Percentiles rank a stretch among this genome's conserved stretches.
Evolutionary conservation across 306 rosid genomes (phyloP).

Genomic region (Nissolia schottii): DNA sequence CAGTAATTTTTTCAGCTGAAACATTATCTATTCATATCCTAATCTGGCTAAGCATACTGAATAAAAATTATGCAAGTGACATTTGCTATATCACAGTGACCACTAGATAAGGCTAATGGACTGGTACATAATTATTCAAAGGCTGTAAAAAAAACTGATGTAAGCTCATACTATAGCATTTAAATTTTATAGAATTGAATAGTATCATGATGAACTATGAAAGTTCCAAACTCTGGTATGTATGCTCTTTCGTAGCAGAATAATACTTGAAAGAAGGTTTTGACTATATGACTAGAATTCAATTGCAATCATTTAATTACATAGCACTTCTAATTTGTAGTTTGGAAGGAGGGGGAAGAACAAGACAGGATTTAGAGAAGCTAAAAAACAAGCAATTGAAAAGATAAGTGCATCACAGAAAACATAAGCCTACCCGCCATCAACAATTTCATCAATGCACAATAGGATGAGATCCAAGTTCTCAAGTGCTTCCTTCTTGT

Average conservation of each 20-base stretch:
- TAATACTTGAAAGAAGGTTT: background rate
- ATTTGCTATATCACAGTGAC: background rate
- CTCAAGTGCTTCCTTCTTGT: constrained; percentile 94
- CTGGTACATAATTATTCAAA: background rate
- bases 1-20: background rate
- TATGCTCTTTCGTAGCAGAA: background rate
- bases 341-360: background rate
- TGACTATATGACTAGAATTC: too few species aligned
- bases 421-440: constrained; percentile 70
- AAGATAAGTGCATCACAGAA: background rate
- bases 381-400: background rate
- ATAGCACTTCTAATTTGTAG: background rate
- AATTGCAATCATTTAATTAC: constrained; percentile 9
- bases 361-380: background rate
- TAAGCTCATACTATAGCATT: background rate
- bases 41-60: too few species aligned
- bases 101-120: background rate
- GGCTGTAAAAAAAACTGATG: background rate
- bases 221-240: constrained; percentile 15
- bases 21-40: background rate
- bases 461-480: constrained; percentile 91
- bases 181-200: background rate
- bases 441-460: constrained; percentile 94
- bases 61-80: background rate
- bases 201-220: background rate